Percentiles rank a stretch among this genome's conserved stretches.
Conservation (phyloP, 352 stramenopile genomes). For the Phytopythium vexans region DNA sequence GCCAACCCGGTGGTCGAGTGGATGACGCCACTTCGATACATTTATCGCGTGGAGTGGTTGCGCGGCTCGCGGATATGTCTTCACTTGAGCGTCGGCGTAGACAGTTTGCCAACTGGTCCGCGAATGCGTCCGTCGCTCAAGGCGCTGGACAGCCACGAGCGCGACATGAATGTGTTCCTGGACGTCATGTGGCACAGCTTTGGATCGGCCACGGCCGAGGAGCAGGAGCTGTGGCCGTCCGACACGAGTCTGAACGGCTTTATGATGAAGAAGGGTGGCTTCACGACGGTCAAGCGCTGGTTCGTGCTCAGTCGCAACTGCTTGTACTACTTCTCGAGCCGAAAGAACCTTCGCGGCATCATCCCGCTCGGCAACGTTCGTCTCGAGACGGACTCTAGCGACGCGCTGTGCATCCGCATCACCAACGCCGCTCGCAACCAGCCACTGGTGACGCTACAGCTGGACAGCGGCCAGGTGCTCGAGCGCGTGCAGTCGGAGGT, state of each 20-base stretch:
- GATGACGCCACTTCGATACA: slow-evolving; percentile 87
- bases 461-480: slow-evolving; percentile 81
- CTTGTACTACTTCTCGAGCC: slow-evolving; percentile 85
- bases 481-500: slow-evolving; percentile 79
- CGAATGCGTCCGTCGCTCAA: slow-evolving; percentile 66
- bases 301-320: slow-evolving; percentile 88
- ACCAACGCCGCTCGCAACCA: slow-evolving; percentile 54
- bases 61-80: slow-evolving; percentile 61
- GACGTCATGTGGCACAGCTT: slow-evolving; percentile 89
- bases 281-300: slow-evolving; percentile 80
- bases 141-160: slow-evolving; percentile 68
- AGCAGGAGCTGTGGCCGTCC: slow-evolving; percentile 87
- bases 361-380: slow-evolving; percentile 78
- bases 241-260: slow-evolving; percentile 87
- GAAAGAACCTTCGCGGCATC: slow-evolving; percentile 81
- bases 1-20: slow-evolving; percentile 80
- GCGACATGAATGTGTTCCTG: slow-evolving; percentile 86
- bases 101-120: slow-evolving; percentile 80
- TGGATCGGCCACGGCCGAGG: slow-evolving; percentile 69
- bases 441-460: slow-evolving; percentile 69
- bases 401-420: slow-evolving; percentile 65
- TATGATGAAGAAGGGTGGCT: slow-evolving; percentile 79
- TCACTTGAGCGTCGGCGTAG: slow-evolving; percentile 79
- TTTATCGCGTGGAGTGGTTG: slow-evolving; percentile 80
- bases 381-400: slow-evolving; percentile 55